Percentiles rank a stretch among this genome's conserved stretches.
Evolutionary conservation across 345 rosid species (phyloP).

Genomic region (Salix exigua): DNA sequence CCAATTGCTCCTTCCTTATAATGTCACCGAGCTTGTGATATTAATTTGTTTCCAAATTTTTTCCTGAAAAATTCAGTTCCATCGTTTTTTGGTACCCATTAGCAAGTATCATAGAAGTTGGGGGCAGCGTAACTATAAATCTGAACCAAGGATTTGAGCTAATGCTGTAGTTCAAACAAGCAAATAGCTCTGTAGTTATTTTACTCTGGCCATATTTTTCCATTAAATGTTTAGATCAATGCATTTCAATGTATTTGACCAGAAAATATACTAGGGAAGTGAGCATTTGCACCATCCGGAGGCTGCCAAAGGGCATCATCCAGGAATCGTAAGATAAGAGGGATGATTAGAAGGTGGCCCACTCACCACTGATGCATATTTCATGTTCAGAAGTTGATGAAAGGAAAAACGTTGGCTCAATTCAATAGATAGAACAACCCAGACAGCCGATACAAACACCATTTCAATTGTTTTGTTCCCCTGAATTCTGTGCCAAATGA

Average conservation of each 20-base stretch:
- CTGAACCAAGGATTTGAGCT: neutral
- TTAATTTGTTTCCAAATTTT: slow-evolving; percentile 1
- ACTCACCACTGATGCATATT: neutral
- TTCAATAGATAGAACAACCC: neutral
- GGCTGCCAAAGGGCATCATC: neutral
- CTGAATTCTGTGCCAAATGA: slow-evolving; percentile 25
- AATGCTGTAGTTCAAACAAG: neutral
- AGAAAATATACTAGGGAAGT: neutral
- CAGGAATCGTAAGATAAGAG: neutral
- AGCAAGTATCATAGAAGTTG: neutral
- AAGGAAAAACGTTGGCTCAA: neutral
- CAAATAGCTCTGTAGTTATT: neutral
- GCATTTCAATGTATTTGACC: too few relatives aligned
- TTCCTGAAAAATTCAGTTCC: neutral
- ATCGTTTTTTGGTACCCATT: neutral
- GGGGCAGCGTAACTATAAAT: neutral
- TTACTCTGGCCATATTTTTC: too few relatives aligned
- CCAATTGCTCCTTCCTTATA: neutral
- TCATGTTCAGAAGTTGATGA: too few relatives aligned
- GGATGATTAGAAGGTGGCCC: neutral
- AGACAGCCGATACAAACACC: slow-evolving; percentile 31
- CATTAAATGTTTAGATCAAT: too few relatives aligned
- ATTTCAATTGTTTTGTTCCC: slow-evolving; percentile 22
- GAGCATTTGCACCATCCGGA: neutral
- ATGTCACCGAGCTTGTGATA: slow-evolving; percentile 15